Conservation (phyloP, 2,329 filamentous ascomycete genomes). For the Pseudocercospora ulei region DNA sequence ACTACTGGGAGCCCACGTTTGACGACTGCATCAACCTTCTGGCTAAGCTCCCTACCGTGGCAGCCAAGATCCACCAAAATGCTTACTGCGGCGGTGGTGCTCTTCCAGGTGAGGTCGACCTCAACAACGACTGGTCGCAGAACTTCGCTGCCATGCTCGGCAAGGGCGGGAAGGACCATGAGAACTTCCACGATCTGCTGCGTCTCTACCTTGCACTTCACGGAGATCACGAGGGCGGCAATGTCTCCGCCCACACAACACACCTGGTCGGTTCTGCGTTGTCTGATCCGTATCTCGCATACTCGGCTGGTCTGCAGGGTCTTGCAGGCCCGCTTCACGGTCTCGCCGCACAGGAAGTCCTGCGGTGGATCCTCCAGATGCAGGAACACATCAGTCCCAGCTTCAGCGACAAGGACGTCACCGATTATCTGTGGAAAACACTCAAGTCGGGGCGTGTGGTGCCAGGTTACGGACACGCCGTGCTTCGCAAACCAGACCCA, state of each 20-base stretch:
- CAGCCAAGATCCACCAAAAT: constrained; percentile 95
- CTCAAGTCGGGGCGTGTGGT: constrained; percentile 91
- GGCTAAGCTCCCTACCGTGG: constrained; percentile 91
- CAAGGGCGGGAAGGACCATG: constrained; percentile 76
- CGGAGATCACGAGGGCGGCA: constrained; percentile 95
- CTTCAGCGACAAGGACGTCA: constrained; percentile 73
- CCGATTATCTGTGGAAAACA: constrained; percentile 82
- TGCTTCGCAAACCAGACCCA: constrained; percentile 91
- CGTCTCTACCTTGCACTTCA: constrained; percentile 91
- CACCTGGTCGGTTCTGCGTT: constrained; percentile 92
- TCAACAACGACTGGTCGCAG: constrained; percentile 90
- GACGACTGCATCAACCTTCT: constrained; percentile 89
- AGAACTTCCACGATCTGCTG: constrained; percentile 90
- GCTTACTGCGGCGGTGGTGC: constrained; percentile 64
- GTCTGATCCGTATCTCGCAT: constrained; percentile 89
- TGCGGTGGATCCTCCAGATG: constrained; percentile 96
- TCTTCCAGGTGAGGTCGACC: constrained; percentile 65
- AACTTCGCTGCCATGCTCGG: constrained; percentile 97
- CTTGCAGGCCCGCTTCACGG: constrained; percentile 89
- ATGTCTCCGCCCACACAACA: constrained; percentile 90
- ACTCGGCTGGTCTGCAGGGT: constrained; percentile 89
- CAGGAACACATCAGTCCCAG: constrained; percentile 70
- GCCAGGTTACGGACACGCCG: constrained; percentile 89
- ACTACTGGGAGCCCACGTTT: constrained; percentile 98
- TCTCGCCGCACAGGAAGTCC: constrained; percentile 89